These are phyloP conservation scores for Papilionanthe hybrid DNA, from an alignment of 116 monocot genomes.

Conservation along the genomic window DNA sequence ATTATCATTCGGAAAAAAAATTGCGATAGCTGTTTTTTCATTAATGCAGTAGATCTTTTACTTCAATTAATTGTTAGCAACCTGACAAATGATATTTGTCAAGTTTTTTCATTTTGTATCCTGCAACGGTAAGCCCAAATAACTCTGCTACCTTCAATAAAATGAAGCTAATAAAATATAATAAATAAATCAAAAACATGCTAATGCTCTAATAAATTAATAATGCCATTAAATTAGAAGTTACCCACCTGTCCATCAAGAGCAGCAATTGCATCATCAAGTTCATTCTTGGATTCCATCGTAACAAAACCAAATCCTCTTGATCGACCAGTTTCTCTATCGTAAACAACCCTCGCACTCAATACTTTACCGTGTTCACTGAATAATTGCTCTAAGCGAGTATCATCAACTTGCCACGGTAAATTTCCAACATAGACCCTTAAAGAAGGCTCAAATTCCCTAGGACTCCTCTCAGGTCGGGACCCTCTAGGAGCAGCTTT, in stretches of 20 bases:
- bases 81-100: too few species aligned
- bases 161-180: neutral
- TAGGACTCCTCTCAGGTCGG: conserved; percentile 37
- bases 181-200: neutral
- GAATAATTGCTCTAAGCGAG: conserved; percentile 67
- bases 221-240: neutral
- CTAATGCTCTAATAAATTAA: neutral
- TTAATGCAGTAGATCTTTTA: too few species aligned
- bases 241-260: conserved; percentile 77
- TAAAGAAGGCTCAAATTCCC: conserved; percentile 38
- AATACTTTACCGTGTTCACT: conserved; percentile 81
- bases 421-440: conserved; percentile 87
- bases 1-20: too few species aligned
- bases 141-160: too few species aligned
- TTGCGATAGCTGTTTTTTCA: too few species aligned
- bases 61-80: too few species aligned
- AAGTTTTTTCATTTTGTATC: too few species aligned
- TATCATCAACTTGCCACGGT: conserved; percentile 81
- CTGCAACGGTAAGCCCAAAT: too few species aligned
- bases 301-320: conserved; percentile 87
- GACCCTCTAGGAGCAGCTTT: conserved; percentile 78
- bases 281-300: conserved; percentile 55
- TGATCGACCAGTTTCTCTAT: conserved; percentile 74
- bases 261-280: conserved; percentile 83
- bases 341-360: conserved; percentile 65